Base-by-base conservation (phyloP, 2,329 filamentous ascomycete genomes). In the Arthrobotrys sinensis region DNA sequence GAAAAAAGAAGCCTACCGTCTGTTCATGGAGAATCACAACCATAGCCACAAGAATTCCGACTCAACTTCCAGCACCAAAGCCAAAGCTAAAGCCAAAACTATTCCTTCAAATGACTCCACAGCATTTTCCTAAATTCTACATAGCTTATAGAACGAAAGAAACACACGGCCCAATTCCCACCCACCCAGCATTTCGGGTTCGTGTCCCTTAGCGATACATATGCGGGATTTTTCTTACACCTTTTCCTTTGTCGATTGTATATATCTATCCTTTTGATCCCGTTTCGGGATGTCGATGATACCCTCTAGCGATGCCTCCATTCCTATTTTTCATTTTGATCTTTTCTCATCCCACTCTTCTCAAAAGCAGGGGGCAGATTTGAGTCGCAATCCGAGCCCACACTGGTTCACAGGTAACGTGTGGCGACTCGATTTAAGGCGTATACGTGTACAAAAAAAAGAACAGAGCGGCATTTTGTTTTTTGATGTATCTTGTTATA, bases 21-120 rank as follows among this genome's bases (percentile, higher is more conserved):
- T 76, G 53, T 76, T 76, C 40, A 76, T 76, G 72, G 72, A 76
- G 40, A 46, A 76, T 7, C 72, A 76, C 57, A 76, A 76, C 36
- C 64, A 76, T 21, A 64, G 72, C 46, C 72, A 76, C 65, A 76
- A 69, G 66, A 69, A 55, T 52, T 69, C 72, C 46, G 36, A 32
- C 14, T 21, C 46, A 34, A 11, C 28, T 66, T 40, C 62, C 21
- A 48, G 6, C n/a, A 28, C 32, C 28, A 55, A 67, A 21, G 64
- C 64, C 34, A 55, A 36, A 67, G 11, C 32, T 32, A 55, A 67
- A 21, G 64, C 64, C 34, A 55, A 36, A 67, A 16, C n/a, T 45
- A 46, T 53, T 6, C 14, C 36, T 53, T 53, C 46, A 8, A 28
- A 46, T 6, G 19, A 64, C 48, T 21, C 24, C 24, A 53, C 34